Evolutionary conservation across 148 eudicot species (phyloP).

Genomic region (Oxyria digyna): DNA sequence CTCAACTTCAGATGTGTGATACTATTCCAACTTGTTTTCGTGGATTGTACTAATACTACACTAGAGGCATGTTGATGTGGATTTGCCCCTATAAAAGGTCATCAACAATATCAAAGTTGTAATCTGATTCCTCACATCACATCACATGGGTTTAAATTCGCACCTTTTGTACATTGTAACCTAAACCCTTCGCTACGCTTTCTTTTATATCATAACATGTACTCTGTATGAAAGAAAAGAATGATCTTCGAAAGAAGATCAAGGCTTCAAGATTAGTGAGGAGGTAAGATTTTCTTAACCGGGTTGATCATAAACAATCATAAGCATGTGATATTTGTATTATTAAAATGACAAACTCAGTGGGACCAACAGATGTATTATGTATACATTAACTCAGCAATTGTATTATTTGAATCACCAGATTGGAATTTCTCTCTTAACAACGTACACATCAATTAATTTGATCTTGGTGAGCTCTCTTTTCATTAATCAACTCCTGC

Average conservation of each 20-base stretch:
- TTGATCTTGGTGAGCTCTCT: neutral
- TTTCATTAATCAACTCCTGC: neutral
- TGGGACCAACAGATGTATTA: neutral
- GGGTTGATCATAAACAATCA: neutral
- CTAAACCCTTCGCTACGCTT: neutral
- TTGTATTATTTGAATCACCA: conserved; percentile 3
- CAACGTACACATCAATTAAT: neutral
- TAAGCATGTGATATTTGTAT: neutral
- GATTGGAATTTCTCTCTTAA: neutral
- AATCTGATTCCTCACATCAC: neutral
- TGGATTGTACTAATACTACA: too few species aligned
- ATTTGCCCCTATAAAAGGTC: neutral
- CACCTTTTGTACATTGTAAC: neutral
- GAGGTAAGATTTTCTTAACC: neutral
- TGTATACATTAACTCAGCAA: neutral
- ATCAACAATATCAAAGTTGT: neutral
- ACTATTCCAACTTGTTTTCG: too few species aligned
- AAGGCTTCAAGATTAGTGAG: neutral
- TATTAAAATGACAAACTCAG: neutral
- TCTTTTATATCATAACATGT: neutral
- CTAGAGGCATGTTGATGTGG: too few species aligned
- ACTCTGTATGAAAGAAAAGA: neutral
- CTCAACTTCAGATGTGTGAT: too few species aligned
- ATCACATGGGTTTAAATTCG: neutral
- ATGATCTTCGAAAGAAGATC: neutral